Base-by-base conservation (phyloP, 2,329 filamentous ascomycete genomes). In the Aspergillus cejpii region DNA sequence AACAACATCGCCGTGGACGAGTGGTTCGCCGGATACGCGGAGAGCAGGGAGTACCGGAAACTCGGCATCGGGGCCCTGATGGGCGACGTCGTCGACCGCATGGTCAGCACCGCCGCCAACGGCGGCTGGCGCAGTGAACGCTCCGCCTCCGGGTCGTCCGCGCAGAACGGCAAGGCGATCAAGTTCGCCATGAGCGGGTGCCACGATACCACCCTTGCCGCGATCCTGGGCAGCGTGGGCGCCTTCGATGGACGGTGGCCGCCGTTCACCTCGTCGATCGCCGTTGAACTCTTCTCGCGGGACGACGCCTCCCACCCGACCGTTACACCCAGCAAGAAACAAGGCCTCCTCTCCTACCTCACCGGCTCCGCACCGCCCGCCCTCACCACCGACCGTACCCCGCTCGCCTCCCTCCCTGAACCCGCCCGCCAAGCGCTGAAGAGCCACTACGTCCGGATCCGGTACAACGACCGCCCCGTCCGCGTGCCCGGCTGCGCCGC, bases 151-250 rank as follows among this genome's bases (percentile, higher is more conserved):
- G 76, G 79, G 50, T 59, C 59, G 26, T 54, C 51, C 5, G 64
- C 42, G 3, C 29, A 62, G 51, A 56, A 63, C 51, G 58, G 64
- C 53, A 58, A 71, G 44, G 53, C 70, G 38, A 60, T 92, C 57
- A 85, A 83, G 50, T 83, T 97, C 52, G 84, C 81, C 12, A 72
- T 97, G 59, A 86, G 81, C 53, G 90, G 90, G 24, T 95, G 90
- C 60, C 90, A 96, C 66, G 90, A 97, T 62, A 97, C 92, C 2
- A 97, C 92, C 0, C 76, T 98, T 4, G 92, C 87, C 2, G 86
- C 79, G 1, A 73, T 88, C 1, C 71, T 98, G 21, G 72, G 83
- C 12, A 87, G 86, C 53, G 68, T 97, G 5, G 92, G 91, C 2
- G 85, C 85, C 2, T 92, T 87, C 62, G 74, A 86, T 33, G 71